Base-by-base conservation (phyloP, 2,329 filamentous ascomycete species). In the Colletotrichum paranaense region DNA sequence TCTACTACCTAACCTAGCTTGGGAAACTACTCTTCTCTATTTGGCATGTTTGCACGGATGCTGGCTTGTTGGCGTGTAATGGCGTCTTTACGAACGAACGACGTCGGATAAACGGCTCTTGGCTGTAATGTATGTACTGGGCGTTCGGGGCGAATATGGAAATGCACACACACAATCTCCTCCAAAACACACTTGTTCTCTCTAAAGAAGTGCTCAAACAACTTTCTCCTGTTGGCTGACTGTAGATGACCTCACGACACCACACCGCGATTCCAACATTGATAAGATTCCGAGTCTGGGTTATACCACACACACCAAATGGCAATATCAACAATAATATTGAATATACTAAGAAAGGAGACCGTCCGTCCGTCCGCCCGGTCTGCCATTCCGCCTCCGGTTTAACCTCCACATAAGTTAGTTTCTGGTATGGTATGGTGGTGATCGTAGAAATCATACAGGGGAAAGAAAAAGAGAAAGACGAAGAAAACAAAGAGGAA, bases 141-240 rank as follows among this genome's bases (percentile, higher is more conserved):
- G 70, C 71, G 67, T 73, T 73, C 60, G 69, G 63, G 58, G 73
- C 56, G 63, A 66, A 73, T 63, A 58, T 53, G 65, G 60, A 69
- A 28, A 62, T 69, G 14, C 38, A 42, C 38, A 42, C 42, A 49
- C 64, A 62, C 71, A 73, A 55, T 67, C 64, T 67, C 72, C 73
- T 66, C 65, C 52, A 58, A 62, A 55, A 19, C 38, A 42, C 28
- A 55, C 32, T 49, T 56, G n/a, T n/a, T 32, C 30, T 32, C 30
- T 32, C 9, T 32, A 32, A 32, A 32, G 30, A 32, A 32, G 30
- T 32, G 30, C 30, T 32, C 9, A 8, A 32, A 32, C 30, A 32
- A 4, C 30, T 9, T 32, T 9, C 30, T 32, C 30, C 30, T 16
- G 52, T 12, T 28, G 67, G 60, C 67, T 65, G 11, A 62, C 42